Percentiles rank a stretch among this genome's conserved stretches.
These are phyloP conservation scores for Aspergillus flavus DNA, from an alignment of 2,329 filamentous ascomycete genomes.

Conservation along the genomic window DNA sequence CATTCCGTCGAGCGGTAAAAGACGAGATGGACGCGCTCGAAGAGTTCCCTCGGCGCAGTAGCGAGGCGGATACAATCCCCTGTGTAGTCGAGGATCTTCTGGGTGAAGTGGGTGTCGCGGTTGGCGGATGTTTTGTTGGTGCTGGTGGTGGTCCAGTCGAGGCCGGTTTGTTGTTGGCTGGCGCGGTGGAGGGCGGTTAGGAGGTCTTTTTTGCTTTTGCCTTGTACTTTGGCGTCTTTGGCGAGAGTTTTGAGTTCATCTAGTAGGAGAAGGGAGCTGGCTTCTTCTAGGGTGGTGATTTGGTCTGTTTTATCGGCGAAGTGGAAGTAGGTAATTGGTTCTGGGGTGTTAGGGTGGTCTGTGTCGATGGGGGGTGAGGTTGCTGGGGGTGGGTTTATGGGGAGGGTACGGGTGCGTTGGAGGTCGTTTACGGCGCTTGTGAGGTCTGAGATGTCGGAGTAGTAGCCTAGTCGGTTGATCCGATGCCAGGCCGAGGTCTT, in stretches of 20 bases:
- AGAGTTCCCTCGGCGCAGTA: conserved; percentile 71
- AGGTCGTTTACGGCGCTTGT: conserved; percentile 66
- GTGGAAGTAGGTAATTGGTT: no score
- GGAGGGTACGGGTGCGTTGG: conserved; percentile 61
- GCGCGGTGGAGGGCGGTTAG: conserved; percentile 71
- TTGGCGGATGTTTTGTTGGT: conserved; percentile 53
- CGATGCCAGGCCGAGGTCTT: conserved; percentile 94
- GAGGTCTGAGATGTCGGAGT: conserved; percentile 79
- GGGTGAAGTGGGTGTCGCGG: conserved; percentile 72
- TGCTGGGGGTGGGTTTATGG: conserved; percentile 41
- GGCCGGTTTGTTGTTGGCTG: conserved; percentile 72
- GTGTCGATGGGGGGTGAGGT: conserved; percentile 51
- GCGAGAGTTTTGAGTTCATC: conserved; percentile 85
- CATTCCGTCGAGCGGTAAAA: conserved; percentile 96
- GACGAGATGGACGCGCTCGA: conserved; percentile 91
- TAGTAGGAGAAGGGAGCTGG: conserved; percentile 76
- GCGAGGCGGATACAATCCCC: conserved; percentile 86
- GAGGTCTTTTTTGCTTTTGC: conserved; percentile 84
- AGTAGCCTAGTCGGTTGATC: conserved; percentile 73
- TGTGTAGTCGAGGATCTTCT: conserved; percentile 74
- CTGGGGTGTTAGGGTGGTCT: conserved; percentile 50
- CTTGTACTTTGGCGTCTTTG: conserved; percentile 82
- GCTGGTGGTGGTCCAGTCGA: conserved; percentile 63
- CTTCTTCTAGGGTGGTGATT: conserved; percentile 80
- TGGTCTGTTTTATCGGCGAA: conserved; percentile 81